Evolutionary conservation across 2,329 filamentous ascomycete genomes (phyloP), one percentile per base, ranked within the genome.

Genomic region (Tolypocladium sp.): DNA sequence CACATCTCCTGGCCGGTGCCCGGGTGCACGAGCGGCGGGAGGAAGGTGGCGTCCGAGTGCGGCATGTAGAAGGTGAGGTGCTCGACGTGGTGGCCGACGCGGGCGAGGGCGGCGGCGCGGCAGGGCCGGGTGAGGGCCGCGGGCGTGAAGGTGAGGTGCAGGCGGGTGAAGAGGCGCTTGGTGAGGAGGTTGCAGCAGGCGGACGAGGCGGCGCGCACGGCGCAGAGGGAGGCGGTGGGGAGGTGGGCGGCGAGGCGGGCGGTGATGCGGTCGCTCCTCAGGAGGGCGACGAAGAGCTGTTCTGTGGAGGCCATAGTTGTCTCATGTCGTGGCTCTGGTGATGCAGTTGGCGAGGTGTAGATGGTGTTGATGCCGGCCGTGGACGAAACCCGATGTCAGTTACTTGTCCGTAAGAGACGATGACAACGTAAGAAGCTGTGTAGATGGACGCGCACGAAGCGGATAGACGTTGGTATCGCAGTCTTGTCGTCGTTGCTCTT

Each of bases 11-110:
- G 84, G 51, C 91, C 91, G 12, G 86, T 91, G 62, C 80, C 72
- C 4, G 90, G 89, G 69, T 95, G 88, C 44, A 96, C 80, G 53
- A 96, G 81, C n/a, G 91, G 91, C 20, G 91, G 89, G 10, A 96
- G 79, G 69, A 92, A 92, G 49, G 90, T 94, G 57, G 89, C 83
- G n/a, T 83, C 76, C 7, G 84, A 85, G 74, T 95, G 91, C 35
- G 90, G 83, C 65, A 95, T 82, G 69, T 80, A 81, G 75, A 96
- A 95, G 59, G 83, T 89, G 58, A 96, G 79, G 60, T 87, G 87
- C 73, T 90, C 86, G 67, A 95, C 83, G 72, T 93, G 85, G 65
- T 86, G 86, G 59, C 91, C 92, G 66, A 96, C 86, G 61, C 89
- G 82, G 61, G 86, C 83, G 59, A 96, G 79, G 30, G 91, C 90